A percentile compares a stretch with the other conserved stretches of the same genome.
phyloP scores from a whole-genome alignment of 2,329 filamentous ascomycete species.

The Cladosporium oxysporum region DNA sequence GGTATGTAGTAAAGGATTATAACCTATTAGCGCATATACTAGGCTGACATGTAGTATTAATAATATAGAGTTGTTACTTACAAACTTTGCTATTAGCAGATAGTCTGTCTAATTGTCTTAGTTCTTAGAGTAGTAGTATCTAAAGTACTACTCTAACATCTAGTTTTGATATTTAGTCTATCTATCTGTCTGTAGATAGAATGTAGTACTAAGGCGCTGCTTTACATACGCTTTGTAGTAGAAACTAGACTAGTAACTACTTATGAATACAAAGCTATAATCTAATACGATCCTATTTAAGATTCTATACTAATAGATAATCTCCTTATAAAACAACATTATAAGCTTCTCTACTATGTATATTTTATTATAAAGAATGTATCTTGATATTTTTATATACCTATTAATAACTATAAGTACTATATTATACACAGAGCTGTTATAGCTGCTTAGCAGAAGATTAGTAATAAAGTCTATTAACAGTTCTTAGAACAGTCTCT shows the following conservation, averaged over 20 bases:
- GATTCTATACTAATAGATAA: neutral
- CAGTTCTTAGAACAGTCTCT: neutral
- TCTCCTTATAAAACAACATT: neutral
- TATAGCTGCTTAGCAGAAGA: neutral
- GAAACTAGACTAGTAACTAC: neutral
- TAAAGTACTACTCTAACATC: neutral
- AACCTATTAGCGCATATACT: too few relatives aligned
- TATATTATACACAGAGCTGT: neutral
- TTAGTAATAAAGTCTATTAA: slow-evolving; percentile 2
- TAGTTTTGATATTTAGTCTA: neutral
- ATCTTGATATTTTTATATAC: neutral
- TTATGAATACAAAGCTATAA: neutral
- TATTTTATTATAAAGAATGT: neutral
- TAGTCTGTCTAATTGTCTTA: neutral
- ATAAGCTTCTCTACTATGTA: neutral
- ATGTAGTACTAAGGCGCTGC: neutral
- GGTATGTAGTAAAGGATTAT: too few relatives aligned
- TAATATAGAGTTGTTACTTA: neutral
- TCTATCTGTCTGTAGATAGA: neutral
- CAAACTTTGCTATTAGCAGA: neutral
- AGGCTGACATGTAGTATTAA: too few relatives aligned
- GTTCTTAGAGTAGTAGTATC: neutral
- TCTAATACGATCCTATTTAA: neutral
- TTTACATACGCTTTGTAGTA: neutral
- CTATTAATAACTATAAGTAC: neutral